Base-by-base conservation (phyloP, 768 basidiomycete species). In the Pisolithus tinctorius region DNA sequence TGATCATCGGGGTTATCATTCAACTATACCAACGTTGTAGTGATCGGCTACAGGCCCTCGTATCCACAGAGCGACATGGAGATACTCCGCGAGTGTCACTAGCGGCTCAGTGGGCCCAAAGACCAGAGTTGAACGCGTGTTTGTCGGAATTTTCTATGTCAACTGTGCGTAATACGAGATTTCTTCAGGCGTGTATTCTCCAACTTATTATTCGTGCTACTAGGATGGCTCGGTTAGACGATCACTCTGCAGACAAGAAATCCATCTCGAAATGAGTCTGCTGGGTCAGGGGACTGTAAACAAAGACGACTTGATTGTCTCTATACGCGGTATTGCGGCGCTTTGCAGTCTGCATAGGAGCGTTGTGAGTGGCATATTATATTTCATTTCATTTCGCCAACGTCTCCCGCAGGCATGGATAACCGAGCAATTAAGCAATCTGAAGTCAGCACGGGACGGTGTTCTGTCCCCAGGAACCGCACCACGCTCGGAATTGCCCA, bases 1-100 rank as follows among this genome's bases (percentile, higher is more conserved):
- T 98, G 29, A 94, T 98, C 51, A 79, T 98, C 30, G 85, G 88
- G 14, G 87, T 98, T 49, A 87, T 97, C 51, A 92, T 95, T 38
- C 93, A 96, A 66, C 96, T 95, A 63, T 96, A 97, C 60, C 92
- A 96, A 63, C 82, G 88, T 26, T 97, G 93, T 58, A 92, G 89
- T 58, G 86, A 93, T 60, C 78, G 84, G 37, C 96, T 91, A 65
- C 86, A 92, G 55, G 79, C 81, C 61, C 71, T 89, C 31, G 84
- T 87, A 11, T 74, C 80, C 3, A 60, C 63, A 31, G 57, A 56
- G n/a, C 71, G 69, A 16, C 39, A 60, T 14, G 71, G 68, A 7
- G 66, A 66, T 34, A 80, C 80, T 52, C 64, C 78, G 27, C 67
- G 71, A 44, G 57, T 87, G 23, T 72, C 79, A n/a, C 62, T 84